These are phyloP conservation scores for Leucosporidium scottii DNA, from an alignment of 768 basidiomycete species.

Conservation along the genomic window DNA sequence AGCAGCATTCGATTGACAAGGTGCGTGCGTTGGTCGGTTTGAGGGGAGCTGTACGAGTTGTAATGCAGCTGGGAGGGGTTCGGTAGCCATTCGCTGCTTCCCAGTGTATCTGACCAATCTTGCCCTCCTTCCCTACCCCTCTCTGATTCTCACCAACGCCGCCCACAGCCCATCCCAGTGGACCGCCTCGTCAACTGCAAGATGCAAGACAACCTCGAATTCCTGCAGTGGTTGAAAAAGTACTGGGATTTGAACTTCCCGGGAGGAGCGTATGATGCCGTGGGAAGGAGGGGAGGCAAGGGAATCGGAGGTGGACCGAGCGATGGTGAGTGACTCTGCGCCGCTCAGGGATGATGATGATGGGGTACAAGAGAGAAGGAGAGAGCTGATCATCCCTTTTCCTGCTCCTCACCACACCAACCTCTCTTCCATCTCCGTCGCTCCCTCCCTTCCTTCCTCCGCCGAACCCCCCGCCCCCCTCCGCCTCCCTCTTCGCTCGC, in stretches of 20 bases:
- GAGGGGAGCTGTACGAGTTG: not conserved
- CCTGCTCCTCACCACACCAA: no score
- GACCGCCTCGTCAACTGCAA: constrained; percentile 94
- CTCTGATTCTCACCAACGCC: not conserved
- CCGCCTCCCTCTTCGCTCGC: not conserved
- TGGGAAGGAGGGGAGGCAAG: constrained; percentile 34
- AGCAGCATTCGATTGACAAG: constrained; percentile 89
- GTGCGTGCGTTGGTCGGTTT: constrained; percentile 44
- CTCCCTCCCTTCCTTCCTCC: no score
- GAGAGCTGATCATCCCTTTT: no score
- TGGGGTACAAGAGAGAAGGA: no score
- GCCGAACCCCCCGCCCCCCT: no score
- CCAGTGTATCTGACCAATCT: not conserved
- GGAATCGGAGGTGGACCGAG: not conserved
- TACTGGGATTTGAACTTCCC: constrained; percentile 91
- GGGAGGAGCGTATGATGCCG: constrained; percentile 79
- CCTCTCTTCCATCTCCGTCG: no score
- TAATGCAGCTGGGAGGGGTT: not conserved
- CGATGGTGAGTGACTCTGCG: not conserved
- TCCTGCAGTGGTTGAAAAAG: constrained; percentile 92
- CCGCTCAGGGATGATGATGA: no score
- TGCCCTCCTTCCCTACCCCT: not conserved
- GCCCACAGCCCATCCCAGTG: constrained; percentile 76
- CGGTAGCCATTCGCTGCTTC: no score
- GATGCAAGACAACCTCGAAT: constrained; percentile 99